Conservation (phyloP, 306 rosid genomes). For the Betula pendula region DNA sequence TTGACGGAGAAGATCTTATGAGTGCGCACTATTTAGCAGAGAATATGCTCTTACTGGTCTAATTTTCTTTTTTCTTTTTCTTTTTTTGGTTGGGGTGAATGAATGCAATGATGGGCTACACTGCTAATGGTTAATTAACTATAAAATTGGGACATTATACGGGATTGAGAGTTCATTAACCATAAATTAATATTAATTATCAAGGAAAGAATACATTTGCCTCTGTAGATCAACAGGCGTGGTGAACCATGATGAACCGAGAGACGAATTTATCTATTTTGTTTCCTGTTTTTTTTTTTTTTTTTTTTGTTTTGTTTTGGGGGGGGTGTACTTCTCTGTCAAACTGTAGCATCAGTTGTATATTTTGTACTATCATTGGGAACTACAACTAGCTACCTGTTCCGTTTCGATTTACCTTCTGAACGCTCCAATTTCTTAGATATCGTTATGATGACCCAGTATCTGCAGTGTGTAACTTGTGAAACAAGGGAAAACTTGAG, state of each 20-base stretch:
- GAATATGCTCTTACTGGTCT: no score
- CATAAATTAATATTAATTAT: no score
- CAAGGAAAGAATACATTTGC: no score
- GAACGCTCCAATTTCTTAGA: constrained; percentile 33
- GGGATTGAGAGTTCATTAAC: no score
- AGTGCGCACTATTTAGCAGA: background rate
- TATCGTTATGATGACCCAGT: constrained; percentile 79
- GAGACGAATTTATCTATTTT: background rate
- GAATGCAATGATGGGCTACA: no score
- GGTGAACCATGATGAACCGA: background rate
- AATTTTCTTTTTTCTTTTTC: no score
- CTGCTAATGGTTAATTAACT: no score
- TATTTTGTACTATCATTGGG: constrained; percentile 18
- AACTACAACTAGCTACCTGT: background rate
- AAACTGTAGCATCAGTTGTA: constrained; percentile 2
- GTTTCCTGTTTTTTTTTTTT: background rate
- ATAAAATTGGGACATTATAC: no score
- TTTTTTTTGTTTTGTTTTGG: no score
- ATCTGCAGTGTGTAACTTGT: constrained; percentile 48
- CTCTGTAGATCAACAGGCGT: no score
- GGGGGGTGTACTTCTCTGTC: background rate
- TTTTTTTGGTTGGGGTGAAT: no score
- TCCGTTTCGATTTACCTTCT: background rate
- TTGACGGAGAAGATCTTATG: background rate
- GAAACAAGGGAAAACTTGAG: constrained; percentile 22